These are phyloP conservation scores for Eutrema japonicum DNA, from an alignment of 345 rosid species.

Conservation along the genomic window DNA sequence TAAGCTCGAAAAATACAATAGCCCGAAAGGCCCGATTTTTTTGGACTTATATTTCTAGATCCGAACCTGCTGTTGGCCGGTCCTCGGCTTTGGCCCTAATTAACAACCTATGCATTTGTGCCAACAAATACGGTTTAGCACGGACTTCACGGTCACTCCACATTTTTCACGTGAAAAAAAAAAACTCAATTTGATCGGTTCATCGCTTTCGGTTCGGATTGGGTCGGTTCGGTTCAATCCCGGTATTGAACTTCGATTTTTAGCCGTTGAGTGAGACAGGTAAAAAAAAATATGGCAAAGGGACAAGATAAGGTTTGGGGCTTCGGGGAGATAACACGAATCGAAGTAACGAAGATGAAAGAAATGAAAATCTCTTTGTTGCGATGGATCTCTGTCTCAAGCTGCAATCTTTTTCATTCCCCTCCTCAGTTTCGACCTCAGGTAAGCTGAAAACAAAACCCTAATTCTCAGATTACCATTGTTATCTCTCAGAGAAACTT, in stretches of 20 bases:
- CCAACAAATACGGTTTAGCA: not conserved
- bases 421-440: conserved; percentile 20
- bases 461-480: not conserved
- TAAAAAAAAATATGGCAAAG: not conserved
- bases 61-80: no score
- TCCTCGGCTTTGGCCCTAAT: no score
- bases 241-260: conserved; percentile 3
- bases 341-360: conserved; percentile 10
- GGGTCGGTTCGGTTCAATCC: not conserved
- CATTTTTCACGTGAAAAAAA: conserved; percentile 9
- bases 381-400: conserved; percentile 44
- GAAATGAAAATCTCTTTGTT: conserved; percentile 9
- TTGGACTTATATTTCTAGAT: no score
- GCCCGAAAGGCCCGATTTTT: no score
- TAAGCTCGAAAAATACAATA: no score
- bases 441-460: conserved; percentile 34
- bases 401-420: conserved; percentile 34
- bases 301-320: conserved; percentile 27
- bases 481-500: not conserved
- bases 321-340: conserved; percentile 21
- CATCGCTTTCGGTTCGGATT: not conserved
- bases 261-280: conserved; percentile 21
- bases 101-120: no score
- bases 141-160: conserved; percentile 32
- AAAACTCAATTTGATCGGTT: conserved; percentile 20